These are phyloP conservation scores for Mycena vitilis DNA, from an alignment of 768 basidiomycete genomes.

Conservation along the genomic window DNA sequence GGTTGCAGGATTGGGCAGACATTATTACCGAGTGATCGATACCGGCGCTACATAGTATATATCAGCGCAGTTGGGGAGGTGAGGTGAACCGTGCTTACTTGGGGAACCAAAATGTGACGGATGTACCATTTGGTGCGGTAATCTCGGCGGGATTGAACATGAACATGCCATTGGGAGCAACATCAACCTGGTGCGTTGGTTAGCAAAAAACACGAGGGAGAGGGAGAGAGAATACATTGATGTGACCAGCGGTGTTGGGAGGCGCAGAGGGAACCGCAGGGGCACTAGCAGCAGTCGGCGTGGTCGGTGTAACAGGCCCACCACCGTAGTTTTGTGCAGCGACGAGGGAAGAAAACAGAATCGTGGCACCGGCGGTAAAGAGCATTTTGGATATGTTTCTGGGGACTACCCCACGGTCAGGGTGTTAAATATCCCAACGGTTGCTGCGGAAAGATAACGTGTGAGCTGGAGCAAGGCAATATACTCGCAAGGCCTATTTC, in stretches of 20 bases:
- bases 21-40: conserved; percentile 53
- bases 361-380: conserved; percentile 41
- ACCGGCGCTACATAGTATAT: conserved; percentile 46
- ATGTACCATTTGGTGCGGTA: conserved; percentile 60
- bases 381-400: conserved; percentile 39
- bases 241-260: conserved; percentile 46
- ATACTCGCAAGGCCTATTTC: conserved; percentile 12
- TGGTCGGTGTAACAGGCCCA: conserved; percentile 33
- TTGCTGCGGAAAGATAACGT: conserved; percentile 33
- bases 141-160: conserved; percentile 59
- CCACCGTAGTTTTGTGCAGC: conserved; percentile 48
- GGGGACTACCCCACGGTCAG: not conserved
- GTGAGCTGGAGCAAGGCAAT: not conserved
- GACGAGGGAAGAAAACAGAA: conserved; percentile 42
- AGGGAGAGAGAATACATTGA: conserved; percentile 45
- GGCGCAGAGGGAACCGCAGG: conserved; percentile 54
- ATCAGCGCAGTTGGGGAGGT: too few relatives aligned
- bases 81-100: conserved; percentile 43
- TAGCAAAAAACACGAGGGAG: too few relatives aligned
- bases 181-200: conserved; percentile 52
- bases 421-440: conserved; percentile 18
- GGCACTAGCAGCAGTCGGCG: conserved; percentile 41
- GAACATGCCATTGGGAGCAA: conserved; percentile 51
- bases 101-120: conserved; percentile 67
- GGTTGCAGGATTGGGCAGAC: not conserved